phyloP scores from a whole-genome alignment of 2,329 filamentous ascomycete species.

The Pseudogymnoascus destructans region DNA sequence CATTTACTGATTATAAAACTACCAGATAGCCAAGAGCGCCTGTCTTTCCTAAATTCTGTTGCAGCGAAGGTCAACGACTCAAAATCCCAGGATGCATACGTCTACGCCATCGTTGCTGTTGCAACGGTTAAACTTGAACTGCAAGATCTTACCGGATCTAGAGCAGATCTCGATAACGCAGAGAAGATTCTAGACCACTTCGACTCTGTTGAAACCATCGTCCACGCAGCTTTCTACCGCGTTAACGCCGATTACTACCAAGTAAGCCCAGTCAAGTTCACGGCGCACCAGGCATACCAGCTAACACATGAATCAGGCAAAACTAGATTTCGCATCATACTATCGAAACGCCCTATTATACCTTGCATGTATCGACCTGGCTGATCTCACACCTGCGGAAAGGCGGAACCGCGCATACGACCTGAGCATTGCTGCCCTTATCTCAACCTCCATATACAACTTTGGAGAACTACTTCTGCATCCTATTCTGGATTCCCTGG shows the following conservation, averaged over 20 bases:
- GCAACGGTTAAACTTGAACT: conserved; percentile 77
- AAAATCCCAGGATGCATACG: conserved; percentile 86
- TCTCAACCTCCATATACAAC: conserved; percentile 96
- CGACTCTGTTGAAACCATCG: conserved; percentile 87
- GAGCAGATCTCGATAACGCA: conserved; percentile 74
- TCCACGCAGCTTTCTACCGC: conserved; percentile 93
- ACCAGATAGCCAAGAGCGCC: conserved; percentile 71
- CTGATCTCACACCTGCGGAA: conserved; percentile 59
- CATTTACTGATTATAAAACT: conserved; percentile 13
- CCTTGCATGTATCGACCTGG: conserved; percentile 85
- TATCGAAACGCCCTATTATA: conserved; percentile 97
- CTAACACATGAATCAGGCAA: conserved; percentile 37
- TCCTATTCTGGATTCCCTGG: conserved; percentile 80
- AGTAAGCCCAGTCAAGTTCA: conserved; percentile 29
- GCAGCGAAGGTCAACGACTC: conserved; percentile 83
- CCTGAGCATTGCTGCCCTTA: conserved; percentile 79
- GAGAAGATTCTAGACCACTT: conserved; percentile 83
- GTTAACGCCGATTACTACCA: conserved; percentile 93
- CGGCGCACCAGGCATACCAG: neutral
- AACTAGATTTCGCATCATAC: conserved; percentile 88
- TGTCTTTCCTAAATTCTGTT: conserved; percentile 72
- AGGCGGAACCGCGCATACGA: conserved; percentile 79
- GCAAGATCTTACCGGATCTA: conserved; percentile 65
- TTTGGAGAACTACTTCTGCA: conserved; percentile 98
- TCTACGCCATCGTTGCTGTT: conserved; percentile 84